A percentile compares a stretch with the other conserved stretches of the same genome.
phyloP scores from a whole-genome alignment of 257 asterid genomes.

The Coffea canephora region DNA sequence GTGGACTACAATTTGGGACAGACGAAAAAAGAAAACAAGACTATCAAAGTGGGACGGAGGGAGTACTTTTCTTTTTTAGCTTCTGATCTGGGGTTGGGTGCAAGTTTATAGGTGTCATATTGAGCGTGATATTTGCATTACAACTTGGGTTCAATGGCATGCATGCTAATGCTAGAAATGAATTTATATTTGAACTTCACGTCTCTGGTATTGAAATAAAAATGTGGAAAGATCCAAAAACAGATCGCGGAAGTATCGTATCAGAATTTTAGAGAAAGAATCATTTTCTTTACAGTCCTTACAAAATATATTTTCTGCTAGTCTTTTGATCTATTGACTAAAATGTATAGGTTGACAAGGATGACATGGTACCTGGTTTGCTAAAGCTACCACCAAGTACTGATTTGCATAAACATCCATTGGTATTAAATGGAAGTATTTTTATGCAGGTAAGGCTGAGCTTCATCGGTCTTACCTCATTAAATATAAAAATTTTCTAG shows the following conservation, averaged over 20 bases:
- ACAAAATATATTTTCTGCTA: neutral
- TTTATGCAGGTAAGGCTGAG: constrained; percentile 66
- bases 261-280: neutral
- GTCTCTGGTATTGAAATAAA: neutral
- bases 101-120: neutral
- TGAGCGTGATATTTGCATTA: neutral
- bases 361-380: constrained; percentile 73
- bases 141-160: neutral
- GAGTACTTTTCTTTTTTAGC: neutral
- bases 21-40: too few relatives aligned
- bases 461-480: neutral
- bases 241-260: neutral
- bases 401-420: constrained; percentile 86
- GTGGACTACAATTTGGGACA: too few relatives aligned
- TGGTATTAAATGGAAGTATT: constrained; percentile 61
- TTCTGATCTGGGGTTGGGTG: neutral
- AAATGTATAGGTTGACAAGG: constrained; percentile 55
- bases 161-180: neutral
- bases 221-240: neutral
- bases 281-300: neutral
- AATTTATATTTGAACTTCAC: neutral
- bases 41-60: too few relatives aligned
- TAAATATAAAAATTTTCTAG: neutral
- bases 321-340: constrained; percentile 10
- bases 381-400: constrained; percentile 80